Evolutionary conservation across 345 rosid genomes (phyloP), one percentile per base, ranked within the genome.

Genomic region (Cochlearia excelsa): DNA sequence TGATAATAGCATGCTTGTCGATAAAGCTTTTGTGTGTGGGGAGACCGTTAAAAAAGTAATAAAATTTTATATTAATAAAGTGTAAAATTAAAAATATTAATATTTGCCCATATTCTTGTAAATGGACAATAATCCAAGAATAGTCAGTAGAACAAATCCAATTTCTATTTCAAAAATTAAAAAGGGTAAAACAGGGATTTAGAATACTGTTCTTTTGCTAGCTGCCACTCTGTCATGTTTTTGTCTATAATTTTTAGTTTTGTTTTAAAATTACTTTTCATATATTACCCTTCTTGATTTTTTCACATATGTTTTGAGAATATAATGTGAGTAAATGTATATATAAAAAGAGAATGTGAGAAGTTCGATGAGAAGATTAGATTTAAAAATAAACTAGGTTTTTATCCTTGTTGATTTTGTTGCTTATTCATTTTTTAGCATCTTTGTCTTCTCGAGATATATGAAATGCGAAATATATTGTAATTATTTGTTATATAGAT

Each of bases 321-420:
- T n/a, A n/a, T n/a, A n/a, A n/a, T n/a, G n/a, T n/a, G n/a, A n/a
- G n/a, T n/a, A n/a, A n/a, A n/a, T n/a, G n/a, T n/a, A n/a, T n/a
- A n/a, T n/a, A n/a, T n/a, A n/a, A n/a, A n/a, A n/a, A n/a, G 64
- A 67, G 84, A 76, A 81, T 80, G 84, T 80, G 78, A 74, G 80
- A 72, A 77, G 60, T 74, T 77, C 84, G 69, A 75, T 65, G 77
- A 63, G 29, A 6, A 58, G 9, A 55, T 46, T 30, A 51, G 40
- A 26, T n/a, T 41, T 39, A 23, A 51, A 46, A 23, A 4, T 3
- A 31, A 45, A 31, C 35, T 31, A 31, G 35, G 60, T 11, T 68
- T 46, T 23, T n/a, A 1, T 45, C 5, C 41, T 38, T 38, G 10
- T 46, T 68, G 54, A 30, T 53, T 52, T 52, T 47, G 61, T 61